A percentile compares a stretch with the other conserved stretches of the same genome.
These are phyloP conservation scores for Heliosperma pusillum DNA, from an alignment of 148 eudicot species.

Conservation along the genomic window DNA sequence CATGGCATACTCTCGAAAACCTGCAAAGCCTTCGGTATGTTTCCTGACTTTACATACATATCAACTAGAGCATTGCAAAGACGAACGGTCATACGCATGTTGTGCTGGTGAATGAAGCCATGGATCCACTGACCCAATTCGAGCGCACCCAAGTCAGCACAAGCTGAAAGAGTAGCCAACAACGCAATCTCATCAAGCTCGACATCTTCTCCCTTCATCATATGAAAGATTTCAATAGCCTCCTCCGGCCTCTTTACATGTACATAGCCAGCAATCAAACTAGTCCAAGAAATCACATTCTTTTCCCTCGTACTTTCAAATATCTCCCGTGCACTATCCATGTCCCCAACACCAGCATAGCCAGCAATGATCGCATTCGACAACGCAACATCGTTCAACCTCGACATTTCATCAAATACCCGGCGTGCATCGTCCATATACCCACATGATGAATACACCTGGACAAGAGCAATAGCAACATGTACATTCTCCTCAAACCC, in stretches of 20 bases:
- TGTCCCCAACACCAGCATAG: slow-evolving; percentile 37
- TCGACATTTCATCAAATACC: slow-evolving; percentile 47
- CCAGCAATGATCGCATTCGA: slow-evolving; percentile 72
- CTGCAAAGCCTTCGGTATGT: slow-evolving; percentile 36
- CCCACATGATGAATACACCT: slow-evolving; percentile 34
- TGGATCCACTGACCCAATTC: slow-evolving; percentile 53
- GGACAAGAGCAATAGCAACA: slow-evolving; percentile 34
- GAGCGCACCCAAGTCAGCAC: slow-evolving; percentile 53
- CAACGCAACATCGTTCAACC: slow-evolving; percentile 31
- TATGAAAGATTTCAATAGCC: slow-evolving; percentile 38
- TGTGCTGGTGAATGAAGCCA: slow-evolving; percentile 21
- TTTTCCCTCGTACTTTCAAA: slow-evolving; percentile 46
- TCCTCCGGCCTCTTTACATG: slow-evolving; percentile 34
- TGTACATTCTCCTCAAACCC: slow-evolving; percentile 37
- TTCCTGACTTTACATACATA: slow-evolving; percentile 64
- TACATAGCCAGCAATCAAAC: slow-evolving; percentile 54
- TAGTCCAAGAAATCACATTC: slow-evolving; percentile 79
- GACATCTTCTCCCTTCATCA: slow-evolving; percentile 42
- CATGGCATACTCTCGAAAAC: slow-evolving; percentile 35
- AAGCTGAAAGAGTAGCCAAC: slow-evolving; percentile 53
- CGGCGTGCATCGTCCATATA: slow-evolving; percentile 35
- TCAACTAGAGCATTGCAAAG: slow-evolving; percentile 52
- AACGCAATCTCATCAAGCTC: slow-evolving; percentile 47
- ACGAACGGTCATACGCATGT: slow-evolving; percentile 21
- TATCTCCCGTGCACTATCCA: slow-evolving; percentile 33